Base-by-base conservation (phyloP, 176 grass and related monocot genomes). In the Paspalum vaginatum region DNA sequence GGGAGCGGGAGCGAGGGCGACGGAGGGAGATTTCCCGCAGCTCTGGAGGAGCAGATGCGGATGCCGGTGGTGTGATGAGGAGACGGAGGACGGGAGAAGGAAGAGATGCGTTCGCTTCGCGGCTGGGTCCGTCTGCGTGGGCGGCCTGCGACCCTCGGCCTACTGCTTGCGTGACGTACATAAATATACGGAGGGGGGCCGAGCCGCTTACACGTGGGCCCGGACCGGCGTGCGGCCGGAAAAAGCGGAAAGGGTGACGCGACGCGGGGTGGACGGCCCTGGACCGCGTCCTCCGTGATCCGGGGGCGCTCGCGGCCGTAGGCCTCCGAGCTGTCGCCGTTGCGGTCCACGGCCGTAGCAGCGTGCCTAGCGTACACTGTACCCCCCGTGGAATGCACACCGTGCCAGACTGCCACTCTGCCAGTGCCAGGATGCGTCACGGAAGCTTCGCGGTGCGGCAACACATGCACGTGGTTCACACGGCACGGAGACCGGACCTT, bases 11-110 rank as follows among this genome's bases (percentile, higher is more conserved):
- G 32, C 12, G 25, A 5, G 1, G 48, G 13, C 48, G 48, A 5
- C 10, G 11, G 48, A 50, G 48, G 48, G 18, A 72, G 84, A 73
- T 21, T 21, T 45, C 8, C 57, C 41, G 71, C 46, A 37, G 7
- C 48, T 65, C n/a, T n/a, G 0, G 37, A n/a, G 58, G 60, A 44
- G 7, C 32, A 9, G 74, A 78, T 78, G 75, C 75, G 75, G 59
- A 78, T 9, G 76, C 61, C 61, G 76, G 26, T 63, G 37, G 71
- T 11, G 27, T 2, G 70, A 73, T 3, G 32, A 32, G 1, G 32
- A 32, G 32, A 32, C 5, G 61, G 24, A 21, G 75, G 2, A 26
- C 38, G 11, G 61, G 24, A 21, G 75, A 4, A 26, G 47, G 11
- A 25, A 2, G 8, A 11, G 56, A 62, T 70, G 39, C 17, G 39